A percentile compares a stretch with the other conserved stretches of the same genome.
Evolutionary conservation across 495 filamentous ascomycete species (phyloP).

Genomic region (Aspergillus sclerotiicarbonarius): DNA sequence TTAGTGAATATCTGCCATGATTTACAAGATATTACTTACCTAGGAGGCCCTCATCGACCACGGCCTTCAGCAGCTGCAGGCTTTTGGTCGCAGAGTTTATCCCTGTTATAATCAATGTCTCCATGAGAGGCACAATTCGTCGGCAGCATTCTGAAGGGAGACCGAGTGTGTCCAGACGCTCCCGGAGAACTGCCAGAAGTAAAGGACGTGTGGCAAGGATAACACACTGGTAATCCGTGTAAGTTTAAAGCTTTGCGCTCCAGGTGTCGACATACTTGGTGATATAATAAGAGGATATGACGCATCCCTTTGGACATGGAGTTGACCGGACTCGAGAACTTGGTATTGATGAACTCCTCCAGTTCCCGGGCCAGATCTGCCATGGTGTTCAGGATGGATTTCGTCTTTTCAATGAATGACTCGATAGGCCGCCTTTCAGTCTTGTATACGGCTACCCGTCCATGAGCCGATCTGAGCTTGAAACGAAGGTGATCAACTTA

Average conservation of each 20-base stretch:
- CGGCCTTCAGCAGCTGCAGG: conserved; percentile 24
- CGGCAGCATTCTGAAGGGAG: conserved; percentile 25
- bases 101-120: conserved; percentile 30
- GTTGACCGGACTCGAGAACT: conserved; percentile 25
- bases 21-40: conserved; percentile 20
- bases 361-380: conserved; percentile 32
- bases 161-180: conserved; percentile 26
- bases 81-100: conserved; percentile 37
- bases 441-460: conserved; percentile 22
- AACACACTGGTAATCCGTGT: conserved; percentile 23
- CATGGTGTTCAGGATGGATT: conserved; percentile 31
- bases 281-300: conserved; percentile 35
- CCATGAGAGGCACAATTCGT: conserved; percentile 22
- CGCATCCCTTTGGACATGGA: conserved; percentile 33
- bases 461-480: neutral
- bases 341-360: conserved; percentile 25
- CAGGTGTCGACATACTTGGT: conserved; percentile 26
- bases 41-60: conserved; percentile 30
- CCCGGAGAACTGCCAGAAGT: conserved; percentile 32
- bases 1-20: neutral
- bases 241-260: neutral
- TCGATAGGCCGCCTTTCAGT: conserved; percentile 28
- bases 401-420: conserved; percentile 33
- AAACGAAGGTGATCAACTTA: conserved; percentile 5
- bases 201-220: conserved; percentile 36